Percentiles rank a stretch among this genome's conserved stretches.
Conservation (phyloP, 2,329 filamentous ascomycete genomes). For the Thermothelomyces thermophilus region DNA sequence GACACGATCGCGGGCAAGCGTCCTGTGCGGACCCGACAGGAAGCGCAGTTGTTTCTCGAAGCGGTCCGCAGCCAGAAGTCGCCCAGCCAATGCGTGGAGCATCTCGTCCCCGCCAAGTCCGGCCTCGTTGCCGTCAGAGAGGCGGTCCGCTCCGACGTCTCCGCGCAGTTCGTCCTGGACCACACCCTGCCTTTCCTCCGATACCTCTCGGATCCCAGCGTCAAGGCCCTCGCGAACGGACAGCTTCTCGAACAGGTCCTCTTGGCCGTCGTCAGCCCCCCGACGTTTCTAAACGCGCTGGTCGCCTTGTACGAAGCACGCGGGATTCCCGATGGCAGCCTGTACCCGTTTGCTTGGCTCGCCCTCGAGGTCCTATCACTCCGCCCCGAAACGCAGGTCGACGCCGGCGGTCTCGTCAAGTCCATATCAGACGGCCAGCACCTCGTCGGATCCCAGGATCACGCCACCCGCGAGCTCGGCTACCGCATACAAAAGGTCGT, state of each 20-base stretch:
- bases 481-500: constrained; percentile 36
- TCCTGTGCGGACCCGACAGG: constrained; percentile 16
- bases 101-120: constrained; percentile 23
- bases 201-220: constrained; percentile 35
- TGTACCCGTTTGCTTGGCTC: constrained; percentile 42
- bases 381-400: constrained; percentile 17
- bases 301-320: constrained; percentile 28
- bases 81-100: constrained; percentile 26
- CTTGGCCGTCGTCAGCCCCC: constrained; percentile 42
- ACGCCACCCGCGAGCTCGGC: constrained; percentile 24
- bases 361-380: constrained; percentile 41
- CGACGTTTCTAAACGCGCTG: constrained; percentile 48
- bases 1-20: constrained; percentile 24
- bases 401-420: constrained; percentile 22
- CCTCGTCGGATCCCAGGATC: constrained; percentile 25
- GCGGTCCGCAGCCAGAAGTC: constrained; percentile 20
- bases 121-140: constrained; percentile 26
- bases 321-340: constrained; percentile 29
- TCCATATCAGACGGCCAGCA: constrained; percentile 22
- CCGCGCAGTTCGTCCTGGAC: constrained; percentile 27
- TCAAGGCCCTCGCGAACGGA: constrained; percentile 46
- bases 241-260: constrained; percentile 43
- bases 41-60: constrained; percentile 30
- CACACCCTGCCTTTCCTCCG: constrained; percentile 32
- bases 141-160: constrained; percentile 25